Evolutionary conservation across 441 rosid species (phyloP), one percentile per base, ranked within the genome.

Genomic region (Raphanus hybrid): DNA sequence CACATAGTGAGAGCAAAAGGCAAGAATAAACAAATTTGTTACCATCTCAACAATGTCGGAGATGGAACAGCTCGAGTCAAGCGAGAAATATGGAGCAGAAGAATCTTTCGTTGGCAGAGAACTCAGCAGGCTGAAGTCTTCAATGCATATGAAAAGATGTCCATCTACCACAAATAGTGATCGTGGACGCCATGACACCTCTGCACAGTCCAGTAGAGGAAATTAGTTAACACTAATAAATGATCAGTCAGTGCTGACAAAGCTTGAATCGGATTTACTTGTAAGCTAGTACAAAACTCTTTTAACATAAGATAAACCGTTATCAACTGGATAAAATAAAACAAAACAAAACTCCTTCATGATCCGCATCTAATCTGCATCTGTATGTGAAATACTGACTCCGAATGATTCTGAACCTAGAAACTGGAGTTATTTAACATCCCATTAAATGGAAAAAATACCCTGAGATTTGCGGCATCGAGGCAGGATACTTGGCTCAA

Each of bases 151-250:
- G 80, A 91, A 80, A 70, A 92, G 78, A 67, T 87, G 84, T 58
- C 81, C 87, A 80, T 86, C 84, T 62, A 84, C 85, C 55, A 94
- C 87, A 83, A 94, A 89, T 62, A 94, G 74, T 16, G 98, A 92
- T 81, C 97, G 85, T 62, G 85, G 71, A 75, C 85, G 78, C 97
- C 97, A 91, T 23, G 92, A 70, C 67, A 78, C 84, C 48, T 82
- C 98, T 92, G 90, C 81, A 77, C 75, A 85, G 70, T 63, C 81
- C 61, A 62, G 9, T 57, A 59, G 32, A 66, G 16, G 41, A 77
- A 39, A 67, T 8, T 67, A 6, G 48, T 78, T 60, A 78, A 61
- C 59, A 16, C 10, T 29, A 54, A 35, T 64, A 55, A 37, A 64
- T 57, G 8, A 32, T 43, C 62, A 77, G 57, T 58, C 62, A 71